These are phyloP conservation scores for Coleophoma eucalyptorum DNA, from an alignment of 2,329 filamentous ascomycete species.

Conservation along the genomic window DNA sequence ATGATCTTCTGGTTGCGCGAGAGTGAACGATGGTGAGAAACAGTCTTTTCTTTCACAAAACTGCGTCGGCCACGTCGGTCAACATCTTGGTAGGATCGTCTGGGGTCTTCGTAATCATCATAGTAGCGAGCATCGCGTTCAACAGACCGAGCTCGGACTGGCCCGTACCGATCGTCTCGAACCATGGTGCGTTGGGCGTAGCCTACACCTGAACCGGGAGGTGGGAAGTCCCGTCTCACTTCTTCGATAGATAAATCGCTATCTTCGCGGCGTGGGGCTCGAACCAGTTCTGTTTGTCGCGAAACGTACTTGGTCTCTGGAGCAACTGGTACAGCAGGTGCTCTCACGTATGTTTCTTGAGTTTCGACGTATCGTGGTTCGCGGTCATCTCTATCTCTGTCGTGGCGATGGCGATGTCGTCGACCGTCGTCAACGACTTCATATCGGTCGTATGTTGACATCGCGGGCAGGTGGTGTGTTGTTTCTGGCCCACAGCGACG, in stretches of 20 bases:
- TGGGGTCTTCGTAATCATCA: conserved; percentile 49
- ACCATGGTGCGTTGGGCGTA: conserved; percentile 16
- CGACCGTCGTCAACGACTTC: conserved; percentile 22
- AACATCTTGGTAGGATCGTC: conserved; percentile 41
- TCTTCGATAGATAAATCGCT: conserved; percentile 77
- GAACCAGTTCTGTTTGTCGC: conserved; percentile 52
- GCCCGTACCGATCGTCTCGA: conserved; percentile 27
- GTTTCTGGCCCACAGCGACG: background rate
- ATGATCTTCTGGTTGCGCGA: conserved; percentile 64
- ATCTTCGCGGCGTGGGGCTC: conserved; percentile 59
- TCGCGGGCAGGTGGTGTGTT: conserved; percentile 8
- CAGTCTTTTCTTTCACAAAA: conserved; percentile 57
- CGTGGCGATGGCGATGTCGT: conserved; percentile 20
- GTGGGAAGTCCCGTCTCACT: conserved; percentile 79
- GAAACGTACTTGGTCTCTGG: conserved; percentile 23
- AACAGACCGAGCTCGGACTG: conserved; percentile 58
- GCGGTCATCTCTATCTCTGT: conserved; percentile 26
- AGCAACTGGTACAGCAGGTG: conserved; percentile 12
- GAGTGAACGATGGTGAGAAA: conserved; percentile 43
- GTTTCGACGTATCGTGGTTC: conserved; percentile 51
- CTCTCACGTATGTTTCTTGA: conserved; percentile 28
- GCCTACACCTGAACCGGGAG: conserved; percentile 34
- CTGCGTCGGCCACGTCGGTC: conserved; percentile 42
- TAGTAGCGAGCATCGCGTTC: conserved; percentile 54
- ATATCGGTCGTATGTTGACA: conserved; percentile 24